Evolutionary conservation across 106 monocot species (phyloP).

Genomic region (Dendrobium chrysotoxum): DNA sequence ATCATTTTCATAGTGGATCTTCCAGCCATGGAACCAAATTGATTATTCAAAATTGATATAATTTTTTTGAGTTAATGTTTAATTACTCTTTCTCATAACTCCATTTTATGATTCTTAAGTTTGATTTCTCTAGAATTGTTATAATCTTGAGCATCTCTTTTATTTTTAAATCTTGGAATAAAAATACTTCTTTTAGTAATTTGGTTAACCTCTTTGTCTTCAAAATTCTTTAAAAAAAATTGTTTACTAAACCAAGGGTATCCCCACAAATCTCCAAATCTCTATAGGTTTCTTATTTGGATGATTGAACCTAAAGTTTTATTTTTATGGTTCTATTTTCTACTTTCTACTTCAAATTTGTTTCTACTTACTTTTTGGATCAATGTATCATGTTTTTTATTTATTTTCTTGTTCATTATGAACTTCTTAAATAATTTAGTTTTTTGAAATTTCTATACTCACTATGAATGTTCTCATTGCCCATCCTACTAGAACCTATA

Average conservation of each 20-base stretch:
- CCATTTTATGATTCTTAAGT: neutral
- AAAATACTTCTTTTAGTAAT: neutral
- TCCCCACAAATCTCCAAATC: neutral
- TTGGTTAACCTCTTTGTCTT: neutral
- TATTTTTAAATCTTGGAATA: neutral
- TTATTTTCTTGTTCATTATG: too few relatives aligned
- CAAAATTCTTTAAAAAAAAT: neutral
- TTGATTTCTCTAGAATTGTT: neutral
- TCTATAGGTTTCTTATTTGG: neutral
- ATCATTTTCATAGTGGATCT: neutral
- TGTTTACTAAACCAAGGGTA: neutral
- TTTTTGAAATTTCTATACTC: neutral
- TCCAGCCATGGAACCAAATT: neutral
- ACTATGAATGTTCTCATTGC: neutral
- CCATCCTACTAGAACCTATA: neutral
- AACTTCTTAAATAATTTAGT: too few relatives aligned
- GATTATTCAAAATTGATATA: neutral
- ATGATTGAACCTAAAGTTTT: neutral
- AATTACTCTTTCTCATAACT: neutral
- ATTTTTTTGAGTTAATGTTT: neutral
- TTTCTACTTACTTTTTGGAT: neutral
- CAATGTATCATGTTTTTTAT: too few relatives aligned
- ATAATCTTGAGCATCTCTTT: neutral
- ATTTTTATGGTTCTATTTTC: neutral
- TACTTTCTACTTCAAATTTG: neutral